These are phyloP conservation scores for Balakata baccata DNA, from an alignment of 345 rosid species.

Conservation along the genomic window DNA sequence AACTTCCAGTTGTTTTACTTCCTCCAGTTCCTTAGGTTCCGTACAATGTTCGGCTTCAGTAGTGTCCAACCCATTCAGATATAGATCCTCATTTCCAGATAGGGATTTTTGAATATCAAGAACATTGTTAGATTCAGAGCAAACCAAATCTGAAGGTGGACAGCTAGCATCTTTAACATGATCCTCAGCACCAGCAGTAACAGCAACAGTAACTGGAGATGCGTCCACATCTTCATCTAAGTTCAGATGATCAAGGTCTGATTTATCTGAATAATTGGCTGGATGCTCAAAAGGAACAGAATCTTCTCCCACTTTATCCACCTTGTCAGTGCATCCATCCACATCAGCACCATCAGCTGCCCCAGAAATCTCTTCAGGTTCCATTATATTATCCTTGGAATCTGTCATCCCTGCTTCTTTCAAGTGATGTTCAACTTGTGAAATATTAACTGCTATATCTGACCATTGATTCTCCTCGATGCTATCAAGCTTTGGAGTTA, in stretches of 20 bases:
- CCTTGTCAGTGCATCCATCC: slow-evolving; percentile 9
- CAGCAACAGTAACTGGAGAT: slow-evolving; percentile 12
- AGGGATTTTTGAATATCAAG: slow-evolving; percentile 25
- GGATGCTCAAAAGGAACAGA: slow-evolving; percentile 21
- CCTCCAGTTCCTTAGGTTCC: slow-evolving; percentile 33
- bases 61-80: slow-evolving; percentile 32
- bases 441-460: slow-evolving; percentile 17
- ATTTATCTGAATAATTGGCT: slow-evolving; percentile 18
- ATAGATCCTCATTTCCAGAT: slow-evolving; percentile 22
- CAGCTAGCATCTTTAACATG: slow-evolving; percentile 19
- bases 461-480: slow-evolving; percentile 31
- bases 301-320: slow-evolving; percentile 21
- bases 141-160: slow-evolving; percentile 31
- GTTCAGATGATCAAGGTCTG: slow-evolving; percentile 26
- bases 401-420: slow-evolving; percentile 7
- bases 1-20: slow-evolving; percentile 31
- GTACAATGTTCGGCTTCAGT: slow-evolving; percentile 24
- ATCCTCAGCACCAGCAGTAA: slow-evolving; percentile 22
- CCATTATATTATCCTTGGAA: slow-evolving; percentile 18
- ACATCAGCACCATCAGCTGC: slow-evolving; percentile 19
- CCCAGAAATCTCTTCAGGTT: slow-evolving; percentile 21
- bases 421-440: slow-evolving; percentile 18
- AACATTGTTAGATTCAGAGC: slow-evolving; percentile 32
- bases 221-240: slow-evolving; percentile 31
- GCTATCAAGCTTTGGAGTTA: slow-evolving; percentile 32